Evolutionary conservation across 2,329 filamentous ascomycete genomes (phyloP).

Genomic region (Penicillium hesseltinei): DNA sequence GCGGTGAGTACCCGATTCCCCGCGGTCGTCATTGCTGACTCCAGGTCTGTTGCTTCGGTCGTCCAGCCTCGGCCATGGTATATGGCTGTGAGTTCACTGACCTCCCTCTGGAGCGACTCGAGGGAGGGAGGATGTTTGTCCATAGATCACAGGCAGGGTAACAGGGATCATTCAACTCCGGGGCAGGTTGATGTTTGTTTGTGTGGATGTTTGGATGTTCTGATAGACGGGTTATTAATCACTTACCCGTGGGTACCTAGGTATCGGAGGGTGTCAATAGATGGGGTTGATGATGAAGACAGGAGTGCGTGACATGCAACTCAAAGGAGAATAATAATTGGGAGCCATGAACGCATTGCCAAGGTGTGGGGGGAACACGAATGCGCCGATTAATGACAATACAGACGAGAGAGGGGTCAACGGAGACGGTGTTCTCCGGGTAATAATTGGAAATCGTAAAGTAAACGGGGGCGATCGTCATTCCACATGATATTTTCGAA

Average conservation of each 20-base stretch:
- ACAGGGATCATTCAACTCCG: background rate
- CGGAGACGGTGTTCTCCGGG: background rate
- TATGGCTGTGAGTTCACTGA: background rate
- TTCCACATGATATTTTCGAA: background rate
- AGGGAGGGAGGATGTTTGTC: background rate
- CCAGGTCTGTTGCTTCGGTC: background rate
- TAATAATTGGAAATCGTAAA: background rate
- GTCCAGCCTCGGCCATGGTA: constrained; percentile 5
- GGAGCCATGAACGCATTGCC: constrained; percentile 3
- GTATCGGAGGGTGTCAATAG: background rate
- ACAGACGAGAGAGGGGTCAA: constrained; percentile 3
- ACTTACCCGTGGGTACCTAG: background rate
- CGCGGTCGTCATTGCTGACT: background rate
- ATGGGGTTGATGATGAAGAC: background rate
- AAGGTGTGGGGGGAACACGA: background rate
- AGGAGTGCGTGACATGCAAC: background rate
- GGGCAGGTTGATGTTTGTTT: background rate
- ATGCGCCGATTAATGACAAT: constrained; percentile 3
- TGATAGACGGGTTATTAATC: background rate
- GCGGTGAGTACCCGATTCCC: background rate
- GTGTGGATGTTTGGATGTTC: background rate
- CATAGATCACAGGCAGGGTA: constrained; percentile 4
- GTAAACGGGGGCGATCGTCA: background rate
- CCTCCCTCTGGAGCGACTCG: constrained; percentile 2
- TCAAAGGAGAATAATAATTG: background rate